phyloP scores from a whole-genome alignment of 2,329 filamentous ascomycete genomes.

The Apiospora aurea region DNA sequence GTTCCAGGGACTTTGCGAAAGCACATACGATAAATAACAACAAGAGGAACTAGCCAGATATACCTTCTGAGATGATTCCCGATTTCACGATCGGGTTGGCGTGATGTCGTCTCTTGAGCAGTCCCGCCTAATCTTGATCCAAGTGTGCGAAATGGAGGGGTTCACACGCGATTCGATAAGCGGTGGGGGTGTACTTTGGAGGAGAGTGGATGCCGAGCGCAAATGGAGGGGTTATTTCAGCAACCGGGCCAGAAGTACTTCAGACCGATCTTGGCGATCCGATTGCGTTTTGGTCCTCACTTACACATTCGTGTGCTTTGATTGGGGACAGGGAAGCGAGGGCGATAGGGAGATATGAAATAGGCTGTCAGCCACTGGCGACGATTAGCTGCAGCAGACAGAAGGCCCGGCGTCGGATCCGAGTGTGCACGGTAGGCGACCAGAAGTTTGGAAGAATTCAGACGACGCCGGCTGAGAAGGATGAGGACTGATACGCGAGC shows the following conservation, averaged over 20 bases:
- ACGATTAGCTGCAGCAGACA: neutral
- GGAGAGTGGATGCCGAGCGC: neutral
- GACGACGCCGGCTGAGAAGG: neutral
- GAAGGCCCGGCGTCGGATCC: neutral
- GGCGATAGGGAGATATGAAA: slow-evolving; percentile 4
- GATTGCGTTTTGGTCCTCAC: neutral
- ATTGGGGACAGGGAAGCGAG: neutral
- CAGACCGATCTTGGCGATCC: neutral
- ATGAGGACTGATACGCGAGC: slow-evolving; percentile 5
- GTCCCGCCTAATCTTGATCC: slow-evolving; percentile 21
- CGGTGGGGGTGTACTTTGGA: neutral
- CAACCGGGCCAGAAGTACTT: neutral
- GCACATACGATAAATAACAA: neutral
- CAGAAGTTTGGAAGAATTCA: slow-evolving; percentile 22
- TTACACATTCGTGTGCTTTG: neutral
- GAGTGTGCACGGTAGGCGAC: neutral
- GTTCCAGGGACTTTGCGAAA: neutral
- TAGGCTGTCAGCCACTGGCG: neutral
- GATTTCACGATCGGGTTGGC: neutral
- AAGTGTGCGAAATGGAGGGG: slow-evolving; percentile 12
- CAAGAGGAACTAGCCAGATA: neutral
- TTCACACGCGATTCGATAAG: slow-evolving; percentile 17
- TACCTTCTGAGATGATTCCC: neutral
- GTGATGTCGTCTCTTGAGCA: slow-evolving; percentile 3
- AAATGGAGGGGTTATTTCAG: slow-evolving; percentile 10